Percentiles rank a stretch among this genome's conserved stretches.
These are phyloP conservation scores for Xylaria sp. DNA, from an alignment of 2,329 filamentous ascomycete genomes.

Conservation along the genomic window DNA sequence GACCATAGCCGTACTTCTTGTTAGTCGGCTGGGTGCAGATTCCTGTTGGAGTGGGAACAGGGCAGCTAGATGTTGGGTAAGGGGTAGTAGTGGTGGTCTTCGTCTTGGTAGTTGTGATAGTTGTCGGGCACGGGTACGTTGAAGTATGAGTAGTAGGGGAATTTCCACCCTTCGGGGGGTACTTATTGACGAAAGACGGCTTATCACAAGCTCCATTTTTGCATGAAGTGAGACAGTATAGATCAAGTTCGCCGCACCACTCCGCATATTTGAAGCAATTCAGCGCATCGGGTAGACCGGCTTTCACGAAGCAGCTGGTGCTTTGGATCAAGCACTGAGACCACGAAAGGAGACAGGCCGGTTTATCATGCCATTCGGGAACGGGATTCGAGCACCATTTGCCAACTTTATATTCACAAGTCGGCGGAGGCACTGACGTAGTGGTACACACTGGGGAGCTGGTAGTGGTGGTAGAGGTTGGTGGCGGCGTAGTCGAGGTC, in stretches of 20 bases:
- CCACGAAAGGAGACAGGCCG: slow-evolving; percentile 56
- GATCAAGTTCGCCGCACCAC: slow-evolving; percentile 61
- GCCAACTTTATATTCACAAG: slow-evolving; percentile 66
- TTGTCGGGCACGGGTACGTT: slow-evolving; percentile 49
- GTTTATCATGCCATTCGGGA: slow-evolving; percentile 59
- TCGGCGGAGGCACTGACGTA: slow-evolving; percentile 57
- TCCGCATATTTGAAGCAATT: slow-evolving; percentile 62
- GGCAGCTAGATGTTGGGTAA: slow-evolving; percentile 49
- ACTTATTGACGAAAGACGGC: slow-evolving; percentile 56
- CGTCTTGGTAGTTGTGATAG: slow-evolving; percentile 48
- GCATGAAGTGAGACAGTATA: slow-evolving; percentile 58
- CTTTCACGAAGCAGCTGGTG: slow-evolving; percentile 62
- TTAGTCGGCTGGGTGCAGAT: slow-evolving; percentile 65
- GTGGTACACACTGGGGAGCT: slow-evolving; percentile 59
- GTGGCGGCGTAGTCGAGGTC: slow-evolving; percentile 49
- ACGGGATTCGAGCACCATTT: slow-evolving; percentile 58
- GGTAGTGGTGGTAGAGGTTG: background rate
- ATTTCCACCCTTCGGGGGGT: slow-evolving; percentile 54
- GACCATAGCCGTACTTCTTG: slow-evolving; percentile 73
- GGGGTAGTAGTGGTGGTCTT: slow-evolving; percentile 45
- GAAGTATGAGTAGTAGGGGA: slow-evolving; percentile 52
- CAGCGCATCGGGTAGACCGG: slow-evolving; percentile 61
- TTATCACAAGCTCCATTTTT: slow-evolving; percentile 51
- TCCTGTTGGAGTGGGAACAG: slow-evolving; percentile 61
- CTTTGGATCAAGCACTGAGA: slow-evolving; percentile 61